phyloP scores from a whole-genome alignment of 208 protist genomes.

The Angomonas ambiguus region DNA sequence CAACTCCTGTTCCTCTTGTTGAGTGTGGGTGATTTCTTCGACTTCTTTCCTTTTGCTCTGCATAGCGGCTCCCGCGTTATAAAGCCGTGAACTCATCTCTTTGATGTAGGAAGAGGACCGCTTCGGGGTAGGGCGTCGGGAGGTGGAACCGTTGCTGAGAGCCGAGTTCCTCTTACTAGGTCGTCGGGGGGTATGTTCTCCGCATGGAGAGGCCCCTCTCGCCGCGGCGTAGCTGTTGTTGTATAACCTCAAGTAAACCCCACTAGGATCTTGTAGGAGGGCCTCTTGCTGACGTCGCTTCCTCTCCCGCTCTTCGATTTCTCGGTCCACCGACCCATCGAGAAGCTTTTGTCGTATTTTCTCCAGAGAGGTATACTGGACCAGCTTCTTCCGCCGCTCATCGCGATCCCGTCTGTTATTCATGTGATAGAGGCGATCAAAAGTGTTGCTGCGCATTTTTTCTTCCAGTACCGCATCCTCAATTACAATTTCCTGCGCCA shows the following conservation, averaged over 20 bases:
- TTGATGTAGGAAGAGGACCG: conserved; percentile 5
- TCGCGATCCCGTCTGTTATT: conserved; percentile 79
- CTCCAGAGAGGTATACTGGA: conserved; percentile 46
- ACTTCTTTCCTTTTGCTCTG: conserved; percentile 18
- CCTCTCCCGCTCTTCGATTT: conserved; percentile 29
- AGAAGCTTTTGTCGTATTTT: conserved; percentile 46
- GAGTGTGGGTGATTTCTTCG: conserved; percentile 12
- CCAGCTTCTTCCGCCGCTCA: conserved; percentile 41
- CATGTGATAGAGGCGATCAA: conserved; percentile 75
- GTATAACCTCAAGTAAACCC: conserved; percentile 71
- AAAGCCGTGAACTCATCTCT: conserved; percentile 34
- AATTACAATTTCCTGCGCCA: conserved; percentile 31
- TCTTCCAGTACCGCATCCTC: conserved; percentile 27
- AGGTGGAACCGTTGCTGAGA: background rate
- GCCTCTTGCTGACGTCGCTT: conserved; percentile 30
- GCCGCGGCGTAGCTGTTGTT: conserved; percentile 17
- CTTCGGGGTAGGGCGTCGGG: background rate
- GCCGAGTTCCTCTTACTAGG: background rate
- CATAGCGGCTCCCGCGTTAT: conserved; percentile 25
- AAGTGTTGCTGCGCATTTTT: conserved; percentile 44
- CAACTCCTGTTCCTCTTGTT: conserved; percentile 34
- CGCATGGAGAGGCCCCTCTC: conserved; percentile 1
- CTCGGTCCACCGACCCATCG: conserved; percentile 35
- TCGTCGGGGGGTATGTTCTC: background rate
- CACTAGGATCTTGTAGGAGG: conserved; percentile 26